Conservation (phyloP, 2,329 filamentous ascomycete species). For the Aspergillus fischeri region DNA sequence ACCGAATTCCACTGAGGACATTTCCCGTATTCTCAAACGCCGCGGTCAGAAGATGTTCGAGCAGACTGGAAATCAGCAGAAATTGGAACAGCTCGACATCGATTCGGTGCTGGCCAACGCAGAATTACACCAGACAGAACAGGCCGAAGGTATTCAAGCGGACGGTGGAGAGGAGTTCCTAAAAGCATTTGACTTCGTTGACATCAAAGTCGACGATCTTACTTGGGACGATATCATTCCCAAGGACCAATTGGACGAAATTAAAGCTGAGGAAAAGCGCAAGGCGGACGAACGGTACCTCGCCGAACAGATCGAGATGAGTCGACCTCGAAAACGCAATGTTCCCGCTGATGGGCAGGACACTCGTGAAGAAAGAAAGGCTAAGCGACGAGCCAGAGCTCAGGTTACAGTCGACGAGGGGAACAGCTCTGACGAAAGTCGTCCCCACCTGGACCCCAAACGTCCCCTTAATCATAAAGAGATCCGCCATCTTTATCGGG, state of each 20-base stretch:
- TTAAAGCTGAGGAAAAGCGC: constrained; percentile 85
- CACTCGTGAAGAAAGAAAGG: constrained; percentile 60
- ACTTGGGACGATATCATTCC: constrained; percentile 99
- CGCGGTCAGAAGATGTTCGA: constrained; percentile 99
- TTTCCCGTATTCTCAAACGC: constrained; percentile 93
- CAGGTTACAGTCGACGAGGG: constrained; percentile 62
- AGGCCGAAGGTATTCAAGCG: constrained; percentile 88
- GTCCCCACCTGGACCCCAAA: constrained; percentile 61
- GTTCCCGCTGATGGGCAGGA: constrained; percentile 49
- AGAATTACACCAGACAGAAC: constrained; percentile 93
- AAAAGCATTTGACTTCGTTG: constrained; percentile 83
- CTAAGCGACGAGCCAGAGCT: constrained; percentile 68
- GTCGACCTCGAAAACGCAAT: constrained; percentile 72
- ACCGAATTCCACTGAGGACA: constrained; percentile 87
- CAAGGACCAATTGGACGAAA: constrained; percentile 80
- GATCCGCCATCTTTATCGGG: constrained; percentile 82
- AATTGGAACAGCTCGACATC: constrained; percentile 94
- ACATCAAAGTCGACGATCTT: constrained; percentile 88
- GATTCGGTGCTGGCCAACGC: constrained; percentile 96
- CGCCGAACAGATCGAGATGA: constrained; percentile 76
- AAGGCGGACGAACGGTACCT: constrained; percentile 80
- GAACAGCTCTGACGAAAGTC: constrained; percentile 62
- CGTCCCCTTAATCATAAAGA: constrained; percentile 92
- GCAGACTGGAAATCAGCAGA: constrained; percentile 92
- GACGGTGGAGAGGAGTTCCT: constrained; percentile 97